Evolutionary conservation across 441 rosid species (phyloP), one percentile per base, ranked within the genome.

Genomic region (Pelargonium hybrid): DNA sequence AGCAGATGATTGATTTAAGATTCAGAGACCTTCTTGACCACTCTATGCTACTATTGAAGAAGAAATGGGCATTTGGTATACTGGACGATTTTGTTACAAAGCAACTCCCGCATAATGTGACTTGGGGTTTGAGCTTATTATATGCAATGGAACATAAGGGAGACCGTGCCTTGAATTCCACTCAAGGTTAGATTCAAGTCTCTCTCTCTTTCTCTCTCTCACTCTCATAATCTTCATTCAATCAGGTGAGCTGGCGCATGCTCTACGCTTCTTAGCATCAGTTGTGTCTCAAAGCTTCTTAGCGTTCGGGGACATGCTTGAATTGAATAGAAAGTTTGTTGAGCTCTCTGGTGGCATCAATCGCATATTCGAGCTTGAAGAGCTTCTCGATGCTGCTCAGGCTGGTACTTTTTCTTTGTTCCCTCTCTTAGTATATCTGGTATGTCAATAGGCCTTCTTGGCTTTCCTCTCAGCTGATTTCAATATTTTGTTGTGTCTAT

Each of bases 231-330:
- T 50, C 48, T 50, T 68, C 39, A 14, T 66, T 62, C 69, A 83
- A 78, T 75, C 85, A 95, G 99, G 99, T 74, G 98, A 91, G 79
- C 82, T 96, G 83, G 99, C 98, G 25, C 98, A 92, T 85, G 98
- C 99, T 11, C 76, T 92, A 88, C 89, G 98, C 69, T 91, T 86
- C 87, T 83, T 96, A 75, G 99, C 99, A 74, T 96, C 98, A 77
- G 97, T 96, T 66, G 98, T 93, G 50, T 96, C 99, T 77, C 97
- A 93, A 79, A 96, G 99, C 91, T 96, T 96, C 77, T 86, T 93
- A 78, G 99, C 99, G 25, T 96, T 96, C 73, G 99, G 98, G 29
- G 98, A 91, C 76, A 96, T 95, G 81, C 97, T 95, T 69, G 96
- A 92, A 81, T 76, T 95, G 79, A 89, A 95, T 70, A 87, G 89